Evolutionary conservation across 176 grass and related monocot species (phyloP).

Genomic region (Coix lacrymajobi): DNA sequence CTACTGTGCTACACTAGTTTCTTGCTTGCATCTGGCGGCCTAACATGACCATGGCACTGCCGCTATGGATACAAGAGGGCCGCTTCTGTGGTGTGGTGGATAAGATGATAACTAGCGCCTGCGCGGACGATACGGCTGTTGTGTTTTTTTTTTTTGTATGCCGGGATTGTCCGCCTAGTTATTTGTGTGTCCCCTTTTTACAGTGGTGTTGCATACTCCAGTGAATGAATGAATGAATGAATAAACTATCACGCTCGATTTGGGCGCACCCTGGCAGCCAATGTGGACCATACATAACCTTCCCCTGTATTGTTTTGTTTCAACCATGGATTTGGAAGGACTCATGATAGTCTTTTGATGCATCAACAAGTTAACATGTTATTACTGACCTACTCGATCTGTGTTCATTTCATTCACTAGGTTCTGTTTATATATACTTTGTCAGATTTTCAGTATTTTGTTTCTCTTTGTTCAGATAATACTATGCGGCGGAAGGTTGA

Average conservation of each 20-base stretch:
- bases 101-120: neutral
- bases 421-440: neutral
- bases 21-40: neutral
- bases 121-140: neutral
- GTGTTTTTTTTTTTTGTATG: neutral
- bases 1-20: neutral
- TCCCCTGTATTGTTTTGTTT: neutral
- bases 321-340: neutral
- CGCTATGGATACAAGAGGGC: neutral
- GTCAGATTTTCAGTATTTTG: conserved; percentile 24
- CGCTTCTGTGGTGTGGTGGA: neutral
- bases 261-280: conserved; percentile 2
- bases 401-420: neutral
- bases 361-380: neutral
- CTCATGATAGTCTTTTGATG: neutral
- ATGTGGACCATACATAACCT: neutral
- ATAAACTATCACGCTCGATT: conserved; percentile 24
- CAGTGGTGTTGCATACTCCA: neutral
- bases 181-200: conserved; percentile 9
- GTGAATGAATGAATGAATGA: neutral
- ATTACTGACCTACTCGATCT: neutral
- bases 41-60: neutral
- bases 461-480: conserved; percentile 72
- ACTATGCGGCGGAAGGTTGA: conserved; percentile 80
- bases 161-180: neutral